Percentiles rank a stretch among this genome's conserved stretches.
Conservation (phyloP, 805 yeast species). For the Jamesozyma gamospora region DNA sequence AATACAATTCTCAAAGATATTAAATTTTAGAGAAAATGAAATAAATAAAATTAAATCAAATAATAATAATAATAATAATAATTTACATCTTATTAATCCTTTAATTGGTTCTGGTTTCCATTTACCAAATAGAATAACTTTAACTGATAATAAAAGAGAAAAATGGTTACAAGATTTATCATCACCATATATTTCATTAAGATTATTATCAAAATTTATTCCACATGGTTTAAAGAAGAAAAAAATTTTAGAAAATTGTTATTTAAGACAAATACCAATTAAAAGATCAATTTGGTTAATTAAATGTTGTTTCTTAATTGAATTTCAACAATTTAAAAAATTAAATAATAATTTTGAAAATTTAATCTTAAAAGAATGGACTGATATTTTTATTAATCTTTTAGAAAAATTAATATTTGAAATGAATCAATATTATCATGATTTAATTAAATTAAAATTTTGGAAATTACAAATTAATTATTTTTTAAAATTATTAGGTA, state of each 20-base stretch:
- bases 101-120: constrained; percentile 26
- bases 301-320: constrained; percentile 76
- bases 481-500: constrained; percentile 46
- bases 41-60: constrained; percentile 22
- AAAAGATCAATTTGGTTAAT: constrained; percentile 87
- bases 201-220: constrained; percentile 60
- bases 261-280: constrained; percentile 57
- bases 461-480: constrained; percentile 50
- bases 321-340: constrained; percentile 28
- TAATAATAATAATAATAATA: background rate
- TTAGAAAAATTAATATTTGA: constrained; percentile 28
- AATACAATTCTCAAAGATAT: constrained; percentile 20
- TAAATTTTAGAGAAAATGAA: constrained; percentile 24
- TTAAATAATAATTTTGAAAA: constrained; percentile 8
- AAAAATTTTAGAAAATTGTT: constrained; percentile 62
- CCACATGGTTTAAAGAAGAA: constrained; percentile 86
- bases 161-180: constrained; percentile 80
- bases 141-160: constrained; percentile 79
- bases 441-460: constrained; percentile 17
- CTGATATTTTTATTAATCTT: constrained; percentile 63
- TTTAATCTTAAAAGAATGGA: constrained; percentile 84
- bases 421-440: constrained; percentile 24
- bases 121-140: constrained; percentile 52
- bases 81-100: constrained; percentile 8
- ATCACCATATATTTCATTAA: constrained; percentile 52